These are phyloP conservation scores for Diplodia sapinea DNA, from an alignment of 2,329 filamentous ascomycete genomes.

Conservation along the genomic window DNA sequence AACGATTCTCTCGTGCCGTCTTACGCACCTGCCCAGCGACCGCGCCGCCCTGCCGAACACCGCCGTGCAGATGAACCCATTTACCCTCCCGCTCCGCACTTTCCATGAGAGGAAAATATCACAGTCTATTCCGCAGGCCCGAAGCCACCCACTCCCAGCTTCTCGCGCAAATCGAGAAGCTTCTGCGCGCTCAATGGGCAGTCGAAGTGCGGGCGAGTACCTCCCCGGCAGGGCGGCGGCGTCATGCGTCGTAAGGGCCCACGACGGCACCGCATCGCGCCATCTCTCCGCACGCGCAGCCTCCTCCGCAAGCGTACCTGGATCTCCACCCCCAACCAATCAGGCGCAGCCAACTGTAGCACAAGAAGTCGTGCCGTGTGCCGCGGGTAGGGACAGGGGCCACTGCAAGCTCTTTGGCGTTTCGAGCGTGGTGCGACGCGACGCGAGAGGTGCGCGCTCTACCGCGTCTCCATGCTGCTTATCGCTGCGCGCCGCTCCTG, in stretches of 20 bases:
- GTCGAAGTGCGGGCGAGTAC: background rate
- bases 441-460: background rate
- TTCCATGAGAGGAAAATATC: too few relatives aligned
- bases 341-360: background rate
- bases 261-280: background rate
- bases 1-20: background rate
- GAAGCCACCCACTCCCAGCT: too few relatives aligned
- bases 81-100: background rate
- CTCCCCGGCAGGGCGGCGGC: background rate
- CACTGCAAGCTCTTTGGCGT: background rate
- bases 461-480: background rate
- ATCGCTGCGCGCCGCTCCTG: background rate
- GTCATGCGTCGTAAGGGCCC: background rate
- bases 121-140: background rate
- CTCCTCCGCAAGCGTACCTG: slow-evolving; percentile 8
- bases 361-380: background rate
- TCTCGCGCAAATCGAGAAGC: background rate
- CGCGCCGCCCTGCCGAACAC: background rate
- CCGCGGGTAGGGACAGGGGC: background rate
- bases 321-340: background rate
- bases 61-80: background rate
- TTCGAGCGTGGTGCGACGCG: background rate
- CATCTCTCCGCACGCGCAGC: slow-evolving; percentile 9
- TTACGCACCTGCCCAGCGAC: background rate
- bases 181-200: background rate